These are phyloP conservation scores for Ministeria vibrans DNA, from an alignment of 78 protist genomes.

Conservation along the genomic window DNA sequence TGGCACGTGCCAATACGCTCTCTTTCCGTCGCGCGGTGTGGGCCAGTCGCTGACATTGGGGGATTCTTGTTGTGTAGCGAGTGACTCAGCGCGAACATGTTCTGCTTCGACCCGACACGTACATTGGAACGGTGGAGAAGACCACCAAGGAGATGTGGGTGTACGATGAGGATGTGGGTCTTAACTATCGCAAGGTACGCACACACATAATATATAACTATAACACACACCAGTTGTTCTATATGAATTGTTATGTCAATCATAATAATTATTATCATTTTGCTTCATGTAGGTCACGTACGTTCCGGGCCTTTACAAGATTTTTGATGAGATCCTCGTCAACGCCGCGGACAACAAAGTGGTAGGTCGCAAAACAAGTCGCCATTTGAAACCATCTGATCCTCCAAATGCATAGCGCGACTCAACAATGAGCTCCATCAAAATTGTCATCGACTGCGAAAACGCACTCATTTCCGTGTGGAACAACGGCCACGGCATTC, in stretches of 20 bases:
- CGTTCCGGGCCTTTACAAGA: slow-evolving; percentile 93
- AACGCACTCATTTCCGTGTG: slow-evolving; percentile 40
- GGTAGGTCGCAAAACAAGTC: too few relatives aligned
- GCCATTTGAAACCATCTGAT: too few relatives aligned
- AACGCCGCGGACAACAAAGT: slow-evolving; percentile 98
- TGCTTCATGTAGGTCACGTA: too few relatives aligned
- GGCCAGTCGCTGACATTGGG: too few relatives aligned
- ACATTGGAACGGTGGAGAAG: slow-evolving; percentile 83
- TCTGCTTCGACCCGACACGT: slow-evolving; percentile 94
- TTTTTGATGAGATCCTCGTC: slow-evolving; percentile 98
- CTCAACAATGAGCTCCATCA: slow-evolving; percentile 54
- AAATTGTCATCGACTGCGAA: slow-evolving; percentile 66
- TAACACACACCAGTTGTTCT: too few relatives aligned
- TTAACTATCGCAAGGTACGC: slow-evolving; percentile 40
- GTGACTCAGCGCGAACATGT: slow-evolving; percentile 91
- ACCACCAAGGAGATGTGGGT: slow-evolving; percentile 57
- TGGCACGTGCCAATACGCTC: too few relatives aligned
- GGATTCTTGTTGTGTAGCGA: too few relatives aligned
- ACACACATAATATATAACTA: too few relatives aligned
- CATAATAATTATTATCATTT: too few relatives aligned
- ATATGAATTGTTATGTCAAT: too few relatives aligned
- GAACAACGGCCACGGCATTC: slow-evolving; percentile 96
- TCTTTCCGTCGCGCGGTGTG: too few relatives aligned
- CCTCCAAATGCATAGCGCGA: too few relatives aligned
- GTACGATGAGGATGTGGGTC: slow-evolving; percentile 6